These are phyloP conservation scores for Jimgerdemannia flammicorona DNA, from an alignment of 192 early-diverging fungal species.

Conservation along the genomic window DNA sequence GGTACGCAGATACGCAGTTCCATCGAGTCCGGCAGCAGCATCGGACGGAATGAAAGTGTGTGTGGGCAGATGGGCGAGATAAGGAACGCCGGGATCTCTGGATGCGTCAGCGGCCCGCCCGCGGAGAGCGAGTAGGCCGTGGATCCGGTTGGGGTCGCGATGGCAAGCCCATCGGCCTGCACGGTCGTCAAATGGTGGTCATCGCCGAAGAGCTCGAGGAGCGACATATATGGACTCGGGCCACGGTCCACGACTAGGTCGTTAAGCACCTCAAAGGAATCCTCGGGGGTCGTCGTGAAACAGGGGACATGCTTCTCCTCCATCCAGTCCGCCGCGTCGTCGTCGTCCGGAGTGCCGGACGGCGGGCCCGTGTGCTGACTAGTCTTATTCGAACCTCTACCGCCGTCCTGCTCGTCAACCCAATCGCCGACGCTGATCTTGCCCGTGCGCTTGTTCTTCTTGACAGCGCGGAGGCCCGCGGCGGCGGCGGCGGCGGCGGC, in stretches of 20 bases:
- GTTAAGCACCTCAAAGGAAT: constrained; percentile 91
- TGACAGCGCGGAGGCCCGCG: neutral
- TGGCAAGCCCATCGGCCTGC: constrained; percentile 92
- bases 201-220: constrained; percentile 80
- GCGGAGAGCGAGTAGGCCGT: constrained; percentile 90
- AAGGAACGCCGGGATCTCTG: constrained; percentile 85
- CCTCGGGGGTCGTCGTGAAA: constrained; percentile 56
- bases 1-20: constrained; percentile 85
- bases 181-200: constrained; percentile 90
- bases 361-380: too few species aligned
- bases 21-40: constrained; percentile 91
- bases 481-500: too few species aligned
- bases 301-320: constrained; percentile 44
- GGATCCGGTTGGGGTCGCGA: constrained; percentile 94
- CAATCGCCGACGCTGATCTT: neutral
- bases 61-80: constrained; percentile 94
- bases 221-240: constrained; percentile 85
- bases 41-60: constrained; percentile 92
- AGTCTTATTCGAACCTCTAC: neutral
- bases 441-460: neutral
- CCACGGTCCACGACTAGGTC: constrained; percentile 95
- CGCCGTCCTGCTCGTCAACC: neutral
- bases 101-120: constrained; percentile 93
- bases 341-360: too few species aligned
- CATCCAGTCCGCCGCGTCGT: constrained; percentile 27